Evolutionary conservation across 129 eudicot species (phyloP), one percentile per base, ranked within the genome.

Genomic region (Glebionis coronaria): DNA sequence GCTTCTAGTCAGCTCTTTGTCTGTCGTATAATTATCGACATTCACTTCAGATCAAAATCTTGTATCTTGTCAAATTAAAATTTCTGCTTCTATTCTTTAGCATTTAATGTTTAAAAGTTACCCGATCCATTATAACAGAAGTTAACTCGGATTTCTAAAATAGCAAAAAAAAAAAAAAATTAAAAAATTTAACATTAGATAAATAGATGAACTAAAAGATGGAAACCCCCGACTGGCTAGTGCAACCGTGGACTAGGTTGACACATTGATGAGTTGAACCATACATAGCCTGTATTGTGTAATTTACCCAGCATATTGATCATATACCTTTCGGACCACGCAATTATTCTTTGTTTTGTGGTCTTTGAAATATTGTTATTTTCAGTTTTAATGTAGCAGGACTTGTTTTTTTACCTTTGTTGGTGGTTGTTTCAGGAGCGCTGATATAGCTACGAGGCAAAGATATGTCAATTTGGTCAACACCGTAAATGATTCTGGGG

Each of bases 401-500:
- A 25, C 4, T 40, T 12, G 7, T 25, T 19, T 25, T 19, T 25
- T 23, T 54, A 14, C 27, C 15, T 52, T 21, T 60, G 45, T 19
- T 16, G 18, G 46, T 69, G 20, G 27, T 64, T 27, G 45, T 18
- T 76, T 51, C 88, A 88, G 96, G 96, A 93, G 80, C 74, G 72
- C 96, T 73, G 96, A 93, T 72, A 56, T 88, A n/a, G 76, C 58
- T 35, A 74, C 95, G 29, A 82, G 98, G 78, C 66, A 86, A 77
- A 86, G 65, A 72, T 93, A 93, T 57, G 95, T 81, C 20, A 68
- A 82, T 68, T 82, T 93, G 73, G 98, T 93, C 47, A 74, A 82
- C 25, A 75, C 96, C 1, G 85, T 93, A 20, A 93, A 86, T 78
- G 83, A 67, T 61, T 86, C 92, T 9, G 98, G 98, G n/a, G 98